These are phyloP conservation scores for Scutellaria minor DNA, from an alignment of 257 asterid genomes.

Conservation along the genomic window DNA sequence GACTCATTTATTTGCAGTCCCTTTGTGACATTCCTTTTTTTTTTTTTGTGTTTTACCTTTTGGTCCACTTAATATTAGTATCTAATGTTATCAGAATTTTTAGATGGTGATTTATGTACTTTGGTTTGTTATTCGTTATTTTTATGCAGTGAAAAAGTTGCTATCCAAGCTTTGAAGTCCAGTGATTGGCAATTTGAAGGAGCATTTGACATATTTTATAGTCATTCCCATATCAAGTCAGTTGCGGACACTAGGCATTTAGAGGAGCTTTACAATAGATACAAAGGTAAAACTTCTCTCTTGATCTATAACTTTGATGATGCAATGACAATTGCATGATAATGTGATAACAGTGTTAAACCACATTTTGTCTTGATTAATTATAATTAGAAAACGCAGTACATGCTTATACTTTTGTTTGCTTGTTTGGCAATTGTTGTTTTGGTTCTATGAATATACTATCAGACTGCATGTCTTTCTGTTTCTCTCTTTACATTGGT, in stretches of 20 bases:
- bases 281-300: constrained; percentile 61
- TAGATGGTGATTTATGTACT: constrained; percentile 19
- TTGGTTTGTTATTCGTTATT: constrained; percentile 30
- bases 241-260: constrained; percentile 83
- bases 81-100: not conserved
- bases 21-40: constrained; percentile 8
- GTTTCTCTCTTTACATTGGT: not conserved
- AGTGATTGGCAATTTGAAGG: constrained; percentile 99
- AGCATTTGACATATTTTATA: constrained; percentile 92
- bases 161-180: constrained; percentile 84
- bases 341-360: constrained; percentile 9
- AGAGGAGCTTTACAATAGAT: constrained; percentile 94
- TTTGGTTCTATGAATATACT: constrained; percentile 14
- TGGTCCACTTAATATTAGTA: constrained; percentile 2
- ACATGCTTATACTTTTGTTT: not conserved
- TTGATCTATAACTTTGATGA: constrained; percentile 11
- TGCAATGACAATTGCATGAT: not conserved
- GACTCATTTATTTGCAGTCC: constrained; percentile 4
- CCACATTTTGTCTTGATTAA: constrained; percentile 24
- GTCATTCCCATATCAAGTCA: constrained; percentile 77
- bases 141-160: constrained; percentile 79
- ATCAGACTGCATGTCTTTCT: not conserved
- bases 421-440: not conserved
- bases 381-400: not conserved
- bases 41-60: not conserved